phyloP scores from a whole-genome alignment of 2,329 filamentous ascomycete species.

The Xylariaceae sp. region DNA sequence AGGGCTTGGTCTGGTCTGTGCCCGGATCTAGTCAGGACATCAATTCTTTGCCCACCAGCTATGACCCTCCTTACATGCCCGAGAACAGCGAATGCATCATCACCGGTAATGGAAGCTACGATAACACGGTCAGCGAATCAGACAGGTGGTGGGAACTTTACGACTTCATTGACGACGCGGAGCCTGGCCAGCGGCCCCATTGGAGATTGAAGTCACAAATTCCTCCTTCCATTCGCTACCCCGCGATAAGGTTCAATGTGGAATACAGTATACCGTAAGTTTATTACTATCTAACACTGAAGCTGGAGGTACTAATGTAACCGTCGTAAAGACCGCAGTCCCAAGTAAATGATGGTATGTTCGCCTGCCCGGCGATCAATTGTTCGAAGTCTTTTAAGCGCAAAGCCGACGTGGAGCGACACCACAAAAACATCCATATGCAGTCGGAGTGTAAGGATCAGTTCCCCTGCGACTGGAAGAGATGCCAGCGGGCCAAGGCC shows the following conservation, averaged over 20 bases:
- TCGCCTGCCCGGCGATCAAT: constrained; percentile 20
- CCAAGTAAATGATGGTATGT: constrained; percentile 14
- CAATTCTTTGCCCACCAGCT: background rate
- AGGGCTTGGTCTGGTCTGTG: background rate
- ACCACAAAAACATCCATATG: constrained; percentile 48
- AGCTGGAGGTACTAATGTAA: background rate
- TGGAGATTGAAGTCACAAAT: constrained; percentile 23
- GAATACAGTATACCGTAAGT: constrained; percentile 10
- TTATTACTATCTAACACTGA: constrained; percentile 5
- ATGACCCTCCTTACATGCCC: background rate
- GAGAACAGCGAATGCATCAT: background rate
- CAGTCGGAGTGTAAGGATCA: constrained; percentile 39
- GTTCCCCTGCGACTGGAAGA: constrained; percentile 50
- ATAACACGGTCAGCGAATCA: background rate
- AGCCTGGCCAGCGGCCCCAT: constrained; percentile 21
- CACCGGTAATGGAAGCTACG: constrained; percentile 2
- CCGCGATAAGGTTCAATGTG: constrained; percentile 11
- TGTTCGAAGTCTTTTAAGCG: constrained; percentile 49
- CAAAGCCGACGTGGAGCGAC: constrained; percentile 52
- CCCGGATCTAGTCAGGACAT: background rate
- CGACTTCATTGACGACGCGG: constrained; percentile 22
- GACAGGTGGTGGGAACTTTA: constrained; percentile 18
- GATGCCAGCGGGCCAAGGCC: constrained; percentile 42
- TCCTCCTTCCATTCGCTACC: constrained; percentile 10
- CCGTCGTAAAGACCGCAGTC: constrained; percentile 15